A percentile compares a stretch with the other conserved stretches of the same genome.
Conservation (phyloP, 2,329 filamentous ascomycete genomes). For the Cladosporium oxysporum region DNA sequence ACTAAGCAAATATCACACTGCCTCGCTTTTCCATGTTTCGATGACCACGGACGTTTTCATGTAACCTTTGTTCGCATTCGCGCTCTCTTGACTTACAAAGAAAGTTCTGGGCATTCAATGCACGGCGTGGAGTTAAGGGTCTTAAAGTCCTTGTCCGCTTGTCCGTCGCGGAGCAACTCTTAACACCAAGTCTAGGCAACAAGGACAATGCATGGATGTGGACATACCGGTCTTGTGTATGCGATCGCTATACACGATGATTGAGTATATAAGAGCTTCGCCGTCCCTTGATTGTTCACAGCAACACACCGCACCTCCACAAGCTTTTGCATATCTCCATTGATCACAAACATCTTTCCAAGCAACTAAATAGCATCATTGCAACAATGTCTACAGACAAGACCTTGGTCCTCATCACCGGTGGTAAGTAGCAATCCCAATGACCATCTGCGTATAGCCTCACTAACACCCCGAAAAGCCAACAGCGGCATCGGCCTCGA, state of each 20-base stretch:
- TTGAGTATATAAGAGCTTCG: neutral
- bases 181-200: neutral
- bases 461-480: slow-evolving; percentile 32
- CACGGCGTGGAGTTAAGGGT: neutral
- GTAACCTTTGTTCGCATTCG: neutral
- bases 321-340: neutral
- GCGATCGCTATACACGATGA: neutral
- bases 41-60: neutral
- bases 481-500: slow-evolving; percentile 63
- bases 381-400: slow-evolving; percentile 4
- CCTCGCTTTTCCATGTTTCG: neutral
- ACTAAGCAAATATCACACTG: neutral
- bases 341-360: neutral
- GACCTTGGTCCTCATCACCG: slow-evolving; percentile 17
- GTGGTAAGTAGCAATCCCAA: neutral
- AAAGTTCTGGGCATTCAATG: neutral
- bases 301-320: neutral
- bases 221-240: neutral
- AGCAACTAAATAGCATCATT: neutral
- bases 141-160: neutral
- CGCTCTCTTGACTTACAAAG: neutral
- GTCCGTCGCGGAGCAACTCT: neutral
- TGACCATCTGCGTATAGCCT: neutral
- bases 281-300: neutral
- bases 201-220: neutral